Evolutionary conservation across 23 red algal species (phyloP).

Genomic region (Chondrus crispus): DNA sequence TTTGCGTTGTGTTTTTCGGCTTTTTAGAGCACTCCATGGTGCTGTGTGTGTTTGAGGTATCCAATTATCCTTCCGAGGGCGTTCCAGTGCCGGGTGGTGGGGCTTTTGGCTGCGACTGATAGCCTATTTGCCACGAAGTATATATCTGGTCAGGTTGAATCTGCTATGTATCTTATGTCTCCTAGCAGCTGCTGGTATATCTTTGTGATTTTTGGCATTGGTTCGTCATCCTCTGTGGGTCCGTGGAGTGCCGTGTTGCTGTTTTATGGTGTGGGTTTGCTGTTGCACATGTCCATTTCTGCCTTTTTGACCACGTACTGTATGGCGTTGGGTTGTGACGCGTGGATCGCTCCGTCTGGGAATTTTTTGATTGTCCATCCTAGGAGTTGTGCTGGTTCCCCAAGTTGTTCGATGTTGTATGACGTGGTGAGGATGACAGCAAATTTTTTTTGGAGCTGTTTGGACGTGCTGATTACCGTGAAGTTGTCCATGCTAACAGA

Average conservation of each 20-base stretch:
- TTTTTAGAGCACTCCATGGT: too few relatives aligned
- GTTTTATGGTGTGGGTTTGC: background rate
- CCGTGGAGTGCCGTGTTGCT: background rate
- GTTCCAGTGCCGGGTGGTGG: background rate
- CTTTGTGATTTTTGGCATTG: background rate
- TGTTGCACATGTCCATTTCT: background rate
- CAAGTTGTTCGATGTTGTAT: background rate
- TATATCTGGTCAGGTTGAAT: background rate
- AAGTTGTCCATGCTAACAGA: background rate
- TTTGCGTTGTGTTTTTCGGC: too few relatives aligned
- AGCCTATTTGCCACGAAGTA: background rate
- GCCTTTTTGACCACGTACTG: background rate
- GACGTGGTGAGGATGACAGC: background rate
- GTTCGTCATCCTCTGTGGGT: background rate
- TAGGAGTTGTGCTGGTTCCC: background rate
- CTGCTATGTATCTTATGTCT: background rate
- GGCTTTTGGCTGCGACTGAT: background rate
- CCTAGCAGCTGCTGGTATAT: background rate
- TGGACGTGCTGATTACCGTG: background rate
- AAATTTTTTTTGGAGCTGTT: background rate
- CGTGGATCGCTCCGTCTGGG: background rate
- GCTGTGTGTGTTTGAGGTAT: constrained; percentile 1
- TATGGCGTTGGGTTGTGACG: background rate
- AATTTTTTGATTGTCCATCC: background rate
- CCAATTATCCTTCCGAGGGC: background rate